phyloP scores from a whole-genome alignment of 371 early-diverging fungal species.

The Mucor mucedo region DNA sequence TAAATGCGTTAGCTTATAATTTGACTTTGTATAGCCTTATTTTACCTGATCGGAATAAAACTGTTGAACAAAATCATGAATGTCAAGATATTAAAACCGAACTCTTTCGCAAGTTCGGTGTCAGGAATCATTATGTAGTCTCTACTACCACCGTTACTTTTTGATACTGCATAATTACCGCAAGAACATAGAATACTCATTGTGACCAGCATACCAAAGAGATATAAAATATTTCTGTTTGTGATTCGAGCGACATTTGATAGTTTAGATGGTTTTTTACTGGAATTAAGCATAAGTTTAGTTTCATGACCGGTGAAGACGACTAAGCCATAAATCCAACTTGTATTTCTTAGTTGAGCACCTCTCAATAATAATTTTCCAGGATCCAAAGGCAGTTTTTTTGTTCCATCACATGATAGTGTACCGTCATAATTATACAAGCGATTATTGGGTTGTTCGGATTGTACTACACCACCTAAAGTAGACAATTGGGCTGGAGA shows the following conservation, averaged over 20 bases:
- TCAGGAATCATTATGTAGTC: constrained; percentile 14
- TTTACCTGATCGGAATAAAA: constrained; percentile 85
- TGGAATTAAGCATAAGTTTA: constrained; percentile 87
- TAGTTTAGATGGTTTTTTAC: constrained; percentile 54
- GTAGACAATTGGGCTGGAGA: constrained; percentile 63
- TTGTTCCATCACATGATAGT: constrained; percentile 54
- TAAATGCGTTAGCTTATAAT: not conserved
- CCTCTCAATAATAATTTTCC: constrained; percentile 80
- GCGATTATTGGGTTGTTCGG: constrained; percentile 86
- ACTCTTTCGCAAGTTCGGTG: constrained; percentile 45
- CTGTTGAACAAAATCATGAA: constrained; percentile 91
- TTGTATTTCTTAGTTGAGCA: constrained; percentile 82
- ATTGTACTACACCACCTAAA: constrained; percentile 65
- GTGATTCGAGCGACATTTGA: constrained; percentile 83
- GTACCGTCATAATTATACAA: constrained; percentile 88
- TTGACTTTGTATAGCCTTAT: not conserved
- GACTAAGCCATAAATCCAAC: constrained; percentile 84
- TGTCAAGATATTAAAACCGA: constrained; percentile 78
- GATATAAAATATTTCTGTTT: constrained; percentile 89
- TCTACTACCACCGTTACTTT: constrained; percentile 17
- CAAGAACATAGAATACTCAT: constrained; percentile 86
- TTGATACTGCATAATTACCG: constrained; percentile 66
- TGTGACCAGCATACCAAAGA: constrained; percentile 83
- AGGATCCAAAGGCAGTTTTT: constrained; percentile 76
- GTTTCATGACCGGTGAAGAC: constrained; percentile 91